A percentile compares a stretch with the other conserved stretches of the same genome.
phyloP scores from a whole-genome alignment of 2,329 filamentous ascomycete species.

The Elsinoe australis region DNA sequence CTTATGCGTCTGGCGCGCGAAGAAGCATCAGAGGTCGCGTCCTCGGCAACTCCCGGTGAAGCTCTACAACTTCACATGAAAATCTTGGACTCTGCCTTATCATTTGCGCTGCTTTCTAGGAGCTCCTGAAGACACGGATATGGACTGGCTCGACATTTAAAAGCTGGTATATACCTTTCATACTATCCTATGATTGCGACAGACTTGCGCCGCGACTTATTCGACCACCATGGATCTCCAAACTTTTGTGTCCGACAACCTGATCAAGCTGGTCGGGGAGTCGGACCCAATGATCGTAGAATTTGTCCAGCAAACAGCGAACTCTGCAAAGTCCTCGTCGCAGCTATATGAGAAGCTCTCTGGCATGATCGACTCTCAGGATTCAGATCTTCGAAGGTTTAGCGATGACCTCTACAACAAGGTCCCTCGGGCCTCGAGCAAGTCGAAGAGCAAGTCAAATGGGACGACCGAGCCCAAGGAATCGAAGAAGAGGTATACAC shows the following conservation, averaged over 20 bases:
- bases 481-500: conserved; percentile 44
- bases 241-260: conserved; percentile 41
- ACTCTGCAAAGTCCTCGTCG: conserved; percentile 41
- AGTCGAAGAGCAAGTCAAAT: conserved; percentile 21
- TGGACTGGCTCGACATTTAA: too few relatives aligned
- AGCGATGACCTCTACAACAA: conserved; percentile 40
- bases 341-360: conserved; percentile 46
- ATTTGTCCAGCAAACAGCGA: conserved; percentile 49
- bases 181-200: too few relatives aligned
- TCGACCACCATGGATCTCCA: conserved; percentile 29
- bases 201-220: not conserved
- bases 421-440: conserved; percentile 23
- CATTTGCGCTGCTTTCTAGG: too few relatives aligned
- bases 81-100: not conserved
- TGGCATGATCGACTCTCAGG: conserved; percentile 44
- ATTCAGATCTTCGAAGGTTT: conserved; percentile 41
- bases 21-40: not conserved
- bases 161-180: too few relatives aligned
- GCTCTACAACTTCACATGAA: not conserved
- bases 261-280: conserved; percentile 47
- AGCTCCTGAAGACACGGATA: too few relatives aligned
- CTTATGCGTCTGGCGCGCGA: too few relatives aligned
- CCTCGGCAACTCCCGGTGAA: not conserved
- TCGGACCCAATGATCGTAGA: conserved; percentile 51
- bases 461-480: conserved; percentile 26